Evolutionary conservation across 257 asterid genomes (phyloP).

Genomic region (Solanum arcanum): DNA sequence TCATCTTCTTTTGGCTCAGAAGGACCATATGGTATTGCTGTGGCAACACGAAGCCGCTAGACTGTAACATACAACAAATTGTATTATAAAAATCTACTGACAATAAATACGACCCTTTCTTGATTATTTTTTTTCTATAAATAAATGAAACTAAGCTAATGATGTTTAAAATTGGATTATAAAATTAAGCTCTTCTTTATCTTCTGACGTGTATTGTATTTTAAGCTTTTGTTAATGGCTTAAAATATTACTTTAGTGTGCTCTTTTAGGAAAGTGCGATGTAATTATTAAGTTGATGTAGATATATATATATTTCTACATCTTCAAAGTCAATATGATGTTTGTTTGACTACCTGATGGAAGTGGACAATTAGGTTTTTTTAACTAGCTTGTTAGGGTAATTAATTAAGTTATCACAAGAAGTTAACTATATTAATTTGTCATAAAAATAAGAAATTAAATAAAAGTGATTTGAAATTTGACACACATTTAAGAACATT

Average conservation of each 20-base stretch:
- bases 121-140: neutral
- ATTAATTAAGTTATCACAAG: neutral
- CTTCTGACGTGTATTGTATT: neutral
- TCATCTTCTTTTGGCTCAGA: neutral
- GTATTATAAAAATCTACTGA: neutral
- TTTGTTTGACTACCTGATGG: neutral
- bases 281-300: neutral
- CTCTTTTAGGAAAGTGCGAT: neutral
- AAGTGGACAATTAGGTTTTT: neutral
- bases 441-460: neutral
- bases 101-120: neutral
- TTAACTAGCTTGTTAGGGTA: neutral
- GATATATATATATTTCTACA: neutral
- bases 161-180: neutral
- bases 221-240: neutral
- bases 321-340: neutral
- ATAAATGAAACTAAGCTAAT: neutral
- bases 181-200: neutral
- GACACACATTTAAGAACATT: neutral
- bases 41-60: conserved; percentile 1
- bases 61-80: neutral
- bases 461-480: too few species aligned
- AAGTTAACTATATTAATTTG: neutral
- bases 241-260: neutral
- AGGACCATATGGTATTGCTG: neutral